Conservation (phyloP, 78 protist genomes). For the Planoprotostelium fungivorum region DNA sequence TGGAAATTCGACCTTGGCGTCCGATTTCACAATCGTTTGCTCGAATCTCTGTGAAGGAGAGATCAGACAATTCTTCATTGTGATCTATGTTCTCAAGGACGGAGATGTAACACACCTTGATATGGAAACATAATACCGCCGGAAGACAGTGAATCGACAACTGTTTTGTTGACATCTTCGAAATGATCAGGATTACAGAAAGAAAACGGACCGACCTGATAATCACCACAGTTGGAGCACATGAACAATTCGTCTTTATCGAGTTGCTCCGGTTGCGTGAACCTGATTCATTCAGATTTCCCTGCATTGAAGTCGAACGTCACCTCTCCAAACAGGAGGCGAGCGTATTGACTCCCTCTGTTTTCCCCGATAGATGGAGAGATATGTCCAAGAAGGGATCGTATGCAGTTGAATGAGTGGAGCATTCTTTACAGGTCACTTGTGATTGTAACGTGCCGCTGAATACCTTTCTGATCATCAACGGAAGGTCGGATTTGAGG, state of each 20-base stretch:
- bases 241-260: conserved; percentile 45
- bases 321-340: conserved; percentile 25
- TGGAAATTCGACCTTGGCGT: neutral
- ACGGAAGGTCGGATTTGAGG: neutral
- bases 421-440: conserved; percentile 31
- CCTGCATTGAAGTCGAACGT: neutral
- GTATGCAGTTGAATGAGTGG: conserved; percentile 22
- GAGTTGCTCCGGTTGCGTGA: conserved; percentile 61
- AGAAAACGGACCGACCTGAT: neutral
- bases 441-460: conserved; percentile 44
- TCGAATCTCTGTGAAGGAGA: neutral
- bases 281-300: conserved; percentile 10
- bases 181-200: neutral
- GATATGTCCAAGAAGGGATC: conserved; percentile 62
- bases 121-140: conserved; percentile 52
- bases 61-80: no score
- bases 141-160: conserved; percentile 34
- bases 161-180: conserved; percentile 58
- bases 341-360: no score
- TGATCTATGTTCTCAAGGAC: neutral
- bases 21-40: neutral
- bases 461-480: conserved; percentile 12
- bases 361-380: conserved; percentile 29
- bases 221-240: conserved; percentile 13
- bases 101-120: conserved; percentile 3